Conservation (phyloP, 257 asterid species). For the Ocimum tenuiflorum region DNA sequence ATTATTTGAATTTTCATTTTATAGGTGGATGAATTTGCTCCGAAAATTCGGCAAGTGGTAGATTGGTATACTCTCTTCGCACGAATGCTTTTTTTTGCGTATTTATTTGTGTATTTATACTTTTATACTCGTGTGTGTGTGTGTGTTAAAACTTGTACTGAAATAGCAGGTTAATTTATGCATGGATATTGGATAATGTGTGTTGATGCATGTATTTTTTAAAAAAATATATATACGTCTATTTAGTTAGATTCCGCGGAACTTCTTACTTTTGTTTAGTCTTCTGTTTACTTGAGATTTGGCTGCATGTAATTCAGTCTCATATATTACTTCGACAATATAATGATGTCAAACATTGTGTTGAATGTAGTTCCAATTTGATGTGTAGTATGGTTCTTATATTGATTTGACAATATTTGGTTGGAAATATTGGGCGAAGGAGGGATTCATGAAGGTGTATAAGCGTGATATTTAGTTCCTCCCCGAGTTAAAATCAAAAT, state of each 20-base stretch:
- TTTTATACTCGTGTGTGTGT: background rate
- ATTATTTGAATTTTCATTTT: background rate
- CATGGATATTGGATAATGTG: background rate
- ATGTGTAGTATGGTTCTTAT: background rate
- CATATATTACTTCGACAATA: background rate
- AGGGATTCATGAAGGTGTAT: background rate
- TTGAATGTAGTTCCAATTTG: background rate
- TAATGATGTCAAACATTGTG: background rate
- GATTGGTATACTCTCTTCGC: conserved; percentile 29
- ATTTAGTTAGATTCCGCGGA: background rate
- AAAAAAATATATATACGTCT: background rate
- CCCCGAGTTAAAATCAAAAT: background rate
- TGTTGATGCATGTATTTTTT: background rate
- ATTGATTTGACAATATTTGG: background rate
- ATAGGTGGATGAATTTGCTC: conserved; percentile 66
- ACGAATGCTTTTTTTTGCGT: background rate
- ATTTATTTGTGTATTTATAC: background rate
- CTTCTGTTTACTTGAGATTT: background rate
- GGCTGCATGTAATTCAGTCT: background rate
- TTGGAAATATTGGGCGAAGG: background rate
- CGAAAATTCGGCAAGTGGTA: conserved; percentile 61
- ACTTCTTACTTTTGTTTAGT: background rate
- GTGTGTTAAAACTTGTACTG: background rate
- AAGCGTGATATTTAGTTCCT: background rate
- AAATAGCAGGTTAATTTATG: background rate